A percentile compares a stretch with the other conserved stretches of the same genome.
Evolutionary conservation across 2,329 filamentous ascomycete species (phyloP).

Genomic region (Fusarium papillatum): DNA sequence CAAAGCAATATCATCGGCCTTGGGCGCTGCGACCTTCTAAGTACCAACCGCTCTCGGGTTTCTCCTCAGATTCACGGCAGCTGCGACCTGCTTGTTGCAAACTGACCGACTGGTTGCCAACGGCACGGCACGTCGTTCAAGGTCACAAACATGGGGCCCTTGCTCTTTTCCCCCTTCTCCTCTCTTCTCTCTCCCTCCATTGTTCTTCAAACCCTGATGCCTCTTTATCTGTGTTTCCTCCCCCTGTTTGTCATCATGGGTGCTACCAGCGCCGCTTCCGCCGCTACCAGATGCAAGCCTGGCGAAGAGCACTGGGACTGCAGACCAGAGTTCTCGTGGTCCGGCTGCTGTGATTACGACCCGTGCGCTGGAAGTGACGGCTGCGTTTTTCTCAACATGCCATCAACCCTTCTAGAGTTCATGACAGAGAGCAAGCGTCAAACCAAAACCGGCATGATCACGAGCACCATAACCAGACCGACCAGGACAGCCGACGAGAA

Average conservation of each 20-base stretch:
- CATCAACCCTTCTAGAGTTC: background rate
- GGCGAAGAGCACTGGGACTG: constrained; percentile 50
- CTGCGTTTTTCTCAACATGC: background rate
- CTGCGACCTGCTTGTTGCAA: constrained; percentile 26
- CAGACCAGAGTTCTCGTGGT: constrained; percentile 47
- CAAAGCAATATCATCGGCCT: constrained; percentile 6
- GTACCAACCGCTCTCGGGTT: constrained; percentile 3
- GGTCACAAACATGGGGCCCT: background rate
- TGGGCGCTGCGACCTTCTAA: background rate
- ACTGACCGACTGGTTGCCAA: background rate
- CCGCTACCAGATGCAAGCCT: background rate
- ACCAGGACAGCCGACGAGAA: constrained; percentile 8
- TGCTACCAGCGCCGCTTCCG: background rate
- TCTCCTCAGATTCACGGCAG: constrained; percentile 29
- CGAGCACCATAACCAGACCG: constrained; percentile 5
- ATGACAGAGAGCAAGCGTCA: background rate
- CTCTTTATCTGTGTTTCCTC: background rate
- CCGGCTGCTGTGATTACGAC: constrained; percentile 58
- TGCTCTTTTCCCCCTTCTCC: background rate
- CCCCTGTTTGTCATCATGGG: background rate
- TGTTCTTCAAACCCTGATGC: background rate
- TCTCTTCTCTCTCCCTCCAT: background rate
- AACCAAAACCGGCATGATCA: constrained; percentile 2
- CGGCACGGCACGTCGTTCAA: background rate
- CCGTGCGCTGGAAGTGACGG: background rate